Percentiles rank a stretch among this genome's conserved stretches.
Conservation (phyloP, 352 stramenopile species). For the Globisporangium polare region DNA sequence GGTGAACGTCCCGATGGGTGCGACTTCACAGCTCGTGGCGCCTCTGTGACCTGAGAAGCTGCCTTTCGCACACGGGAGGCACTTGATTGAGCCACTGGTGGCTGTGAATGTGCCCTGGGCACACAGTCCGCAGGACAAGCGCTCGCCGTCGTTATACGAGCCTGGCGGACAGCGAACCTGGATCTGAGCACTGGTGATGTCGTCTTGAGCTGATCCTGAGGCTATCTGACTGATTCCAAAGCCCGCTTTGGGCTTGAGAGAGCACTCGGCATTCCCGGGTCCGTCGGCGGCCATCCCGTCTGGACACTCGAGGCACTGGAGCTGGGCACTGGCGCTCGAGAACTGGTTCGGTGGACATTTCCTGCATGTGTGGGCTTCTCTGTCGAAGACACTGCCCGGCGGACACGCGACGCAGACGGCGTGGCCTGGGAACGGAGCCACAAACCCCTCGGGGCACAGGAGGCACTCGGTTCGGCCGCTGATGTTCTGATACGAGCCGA, state of each 20-base stretch:
- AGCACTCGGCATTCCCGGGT: constrained; percentile 7
- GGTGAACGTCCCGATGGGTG: constrained; percentile 1
- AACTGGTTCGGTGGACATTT: constrained; percentile 10
- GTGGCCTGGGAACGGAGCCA: constrained; percentile 33
- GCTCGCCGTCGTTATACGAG: constrained; percentile 8
- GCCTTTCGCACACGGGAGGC: constrained; percentile 1
- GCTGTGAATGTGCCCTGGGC: constrained; percentile 1
- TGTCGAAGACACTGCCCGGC: constrained; percentile 37
- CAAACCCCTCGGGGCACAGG: constrained; percentile 32
- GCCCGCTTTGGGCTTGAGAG: neutral
- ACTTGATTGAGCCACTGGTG: neutral
- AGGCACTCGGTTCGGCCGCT: constrained; percentile 26
- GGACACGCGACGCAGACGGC: constrained; percentile 32
- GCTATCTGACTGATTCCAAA: neutral
- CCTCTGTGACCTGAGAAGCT: neutral
- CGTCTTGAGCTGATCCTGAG: too few species aligned
- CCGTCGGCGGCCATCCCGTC: constrained; percentile 10
- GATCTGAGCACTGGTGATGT: neutral
- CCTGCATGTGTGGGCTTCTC: neutral
- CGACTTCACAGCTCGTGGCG: constrained; percentile 3
- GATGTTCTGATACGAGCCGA: constrained; percentile 32
- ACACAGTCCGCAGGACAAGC: constrained; percentile 6
- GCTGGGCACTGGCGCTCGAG: constrained; percentile 8
- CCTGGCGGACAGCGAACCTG: neutral
- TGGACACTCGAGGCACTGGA: constrained; percentile 6